Percentiles rank a stretch among this genome's conserved stretches.
These are phyloP conservation scores for Tricholoma terreum DNA, from an alignment of 768 basidiomycete species.

Conservation along the genomic window DNA sequence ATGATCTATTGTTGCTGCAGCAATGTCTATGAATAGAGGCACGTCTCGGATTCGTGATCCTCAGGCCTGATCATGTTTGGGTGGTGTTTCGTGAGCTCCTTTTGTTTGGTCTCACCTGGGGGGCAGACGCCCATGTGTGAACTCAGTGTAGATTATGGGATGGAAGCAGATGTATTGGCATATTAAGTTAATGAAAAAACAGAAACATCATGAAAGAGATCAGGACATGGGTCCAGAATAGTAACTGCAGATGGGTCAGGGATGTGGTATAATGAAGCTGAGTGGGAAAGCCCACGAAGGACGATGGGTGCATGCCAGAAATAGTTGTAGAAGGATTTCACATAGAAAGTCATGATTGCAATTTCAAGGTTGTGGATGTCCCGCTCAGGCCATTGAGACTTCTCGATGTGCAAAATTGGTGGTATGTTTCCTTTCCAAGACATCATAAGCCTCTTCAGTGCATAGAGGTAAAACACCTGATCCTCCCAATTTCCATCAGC, in stretches of 20 bases:
- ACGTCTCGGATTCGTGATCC: too few species aligned
- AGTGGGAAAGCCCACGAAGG: not conserved
- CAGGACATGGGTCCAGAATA: not conserved
- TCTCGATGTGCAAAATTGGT: not conserved
- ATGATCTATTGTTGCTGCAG: too few species aligned
- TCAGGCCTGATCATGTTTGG: too few species aligned
- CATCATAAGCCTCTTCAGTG: not conserved
- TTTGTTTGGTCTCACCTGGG: too few species aligned
- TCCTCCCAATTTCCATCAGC: slow-evolving; percentile 1
- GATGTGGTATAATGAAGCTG: not conserved
- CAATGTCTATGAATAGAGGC: too few species aligned
- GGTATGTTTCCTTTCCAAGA: not conserved
- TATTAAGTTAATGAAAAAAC: too few species aligned
- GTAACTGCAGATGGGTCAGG: not conserved
- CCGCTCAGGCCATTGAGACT: not conserved
- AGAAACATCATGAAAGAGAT: not conserved
- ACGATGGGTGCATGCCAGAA: not conserved
- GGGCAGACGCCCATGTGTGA: too few species aligned
- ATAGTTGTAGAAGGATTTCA: not conserved
- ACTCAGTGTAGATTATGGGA: too few species aligned
- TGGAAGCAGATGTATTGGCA: too few species aligned
- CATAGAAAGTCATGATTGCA: not conserved
- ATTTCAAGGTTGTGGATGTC: not conserved
- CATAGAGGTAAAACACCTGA: not conserved
- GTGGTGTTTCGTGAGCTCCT: too few species aligned